Evolutionary conservation across 495 filamentous ascomycete species (phyloP), one percentile per base, ranked within the genome.

Genomic region (Aspergillus haitiensis): DNA sequence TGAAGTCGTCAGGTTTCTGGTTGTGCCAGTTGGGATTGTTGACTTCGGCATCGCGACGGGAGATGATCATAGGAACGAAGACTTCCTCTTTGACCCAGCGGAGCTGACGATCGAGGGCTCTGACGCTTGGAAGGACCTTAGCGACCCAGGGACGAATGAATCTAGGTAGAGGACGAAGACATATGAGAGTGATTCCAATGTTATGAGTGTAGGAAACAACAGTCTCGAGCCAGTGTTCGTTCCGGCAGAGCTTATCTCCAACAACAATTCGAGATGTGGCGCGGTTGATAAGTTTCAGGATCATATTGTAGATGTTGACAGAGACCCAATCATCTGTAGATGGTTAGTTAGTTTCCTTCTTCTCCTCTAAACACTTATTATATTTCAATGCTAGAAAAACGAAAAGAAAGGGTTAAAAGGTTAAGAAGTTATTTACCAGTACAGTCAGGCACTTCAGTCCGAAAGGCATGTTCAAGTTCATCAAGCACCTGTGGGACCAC

Each of bases 261-360:
- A 84, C 76, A 46, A 87, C 82, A n/a, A 85, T 64, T 18, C 84
- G 72, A 15, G 83, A 82, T 0, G 83, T 82, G 8, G 84, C 66
- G 11, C 78, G 77, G 45, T 78, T 80, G 13, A 88, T 79, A 7
- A 87, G 77, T 11, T 74, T 58, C 6, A 67, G 64, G 57, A 74
- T 65, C 52, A 67, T 58, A 2, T 67, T 51, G 32, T 70, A 67
- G 11, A 72, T 52, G 13, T 69, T 61, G 27, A 71, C 51, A 5
- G 56, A 15, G n/a, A 56, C 47, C 68, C 68, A 74, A 10, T 58
- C 33, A 31, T 66, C 70, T 72, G 34, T 33, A 4, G 7, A 27
- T 37, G 2, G 33, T 32, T 7, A 13, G 11, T 61, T 45, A 36
- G 36, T 13, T 32, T 9, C 33, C 5, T 0, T 42, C 6, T 50